Evolutionary conservation across 116 monocot genomes (phyloP).

Genomic region (Dioscorea cayenensis): DNA sequence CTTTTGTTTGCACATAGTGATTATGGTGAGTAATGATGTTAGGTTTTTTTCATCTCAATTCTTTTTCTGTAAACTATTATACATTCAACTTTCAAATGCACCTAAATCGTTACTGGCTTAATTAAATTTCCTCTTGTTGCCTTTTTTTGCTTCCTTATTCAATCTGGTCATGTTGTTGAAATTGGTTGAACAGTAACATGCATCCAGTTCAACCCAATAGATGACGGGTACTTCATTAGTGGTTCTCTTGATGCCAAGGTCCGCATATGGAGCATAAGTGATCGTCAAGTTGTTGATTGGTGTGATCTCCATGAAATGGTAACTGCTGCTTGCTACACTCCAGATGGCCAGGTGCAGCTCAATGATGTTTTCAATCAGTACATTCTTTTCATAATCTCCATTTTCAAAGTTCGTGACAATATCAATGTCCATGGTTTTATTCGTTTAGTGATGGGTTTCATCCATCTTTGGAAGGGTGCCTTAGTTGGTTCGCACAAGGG

Average conservation of each 20-base stretch:
- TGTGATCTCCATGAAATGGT: slow-evolving; percentile 93
- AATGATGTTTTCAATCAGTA: slow-evolving; percentile 3
- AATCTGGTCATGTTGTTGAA: background rate
- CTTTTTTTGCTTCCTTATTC: background rate
- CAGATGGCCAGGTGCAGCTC: slow-evolving; percentile 74
- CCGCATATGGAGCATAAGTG: slow-evolving; percentile 86
- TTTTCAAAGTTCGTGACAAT: background rate
- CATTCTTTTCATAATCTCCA: background rate
- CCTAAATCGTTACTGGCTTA: background rate
- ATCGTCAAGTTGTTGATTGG: slow-evolving; percentile 89
- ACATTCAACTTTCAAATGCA: background rate
- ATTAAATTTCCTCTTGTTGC: background rate
- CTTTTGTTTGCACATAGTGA: slow-evolving; percentile 72
- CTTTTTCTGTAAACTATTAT: background rate
- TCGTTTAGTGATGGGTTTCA: slow-evolving; percentile 3
- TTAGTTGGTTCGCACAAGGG: slow-evolving; percentile 95
- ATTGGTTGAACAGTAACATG: slow-evolving; percentile 61
- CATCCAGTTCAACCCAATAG: slow-evolving; percentile 93
- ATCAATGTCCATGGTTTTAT: background rate
- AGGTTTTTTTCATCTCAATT: background rate
- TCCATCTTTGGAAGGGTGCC: slow-evolving; percentile 51
- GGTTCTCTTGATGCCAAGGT: slow-evolving; percentile 97
- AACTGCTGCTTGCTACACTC: slow-evolving; percentile 84
- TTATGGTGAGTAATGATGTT: slow-evolving; percentile 45
- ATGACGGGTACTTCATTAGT: slow-evolving; percentile 91